phyloP scores from a whole-genome alignment of 768 basidiomycete species.

The Gloeopeniophorella convolvens region DNA sequence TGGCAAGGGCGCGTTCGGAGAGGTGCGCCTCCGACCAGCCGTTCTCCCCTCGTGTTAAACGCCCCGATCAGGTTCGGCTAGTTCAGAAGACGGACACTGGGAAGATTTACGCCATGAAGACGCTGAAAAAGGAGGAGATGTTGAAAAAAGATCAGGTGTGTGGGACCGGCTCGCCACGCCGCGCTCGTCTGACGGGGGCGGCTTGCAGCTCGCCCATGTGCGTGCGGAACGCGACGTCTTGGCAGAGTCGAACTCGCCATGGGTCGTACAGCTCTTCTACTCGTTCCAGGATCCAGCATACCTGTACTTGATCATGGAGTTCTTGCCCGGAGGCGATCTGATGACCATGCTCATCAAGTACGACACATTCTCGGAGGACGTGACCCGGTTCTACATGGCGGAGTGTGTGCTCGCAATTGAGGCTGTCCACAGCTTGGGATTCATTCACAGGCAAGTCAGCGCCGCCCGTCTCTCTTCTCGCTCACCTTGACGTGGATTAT shows the following conservation, averaged over 20 bases:
- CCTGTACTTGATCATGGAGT: constrained; percentile 98
- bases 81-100: constrained; percentile 97
- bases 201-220: constrained; percentile 83
- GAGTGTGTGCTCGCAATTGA: constrained; percentile 97
- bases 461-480: constrained; percentile 3
- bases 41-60: neutral
- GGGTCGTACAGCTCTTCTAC: constrained; percentile 96
- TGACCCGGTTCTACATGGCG: constrained; percentile 98
- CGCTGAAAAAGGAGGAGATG: constrained; percentile 96
- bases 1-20: constrained; percentile 98
- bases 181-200: neutral
- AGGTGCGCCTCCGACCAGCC: constrained; percentile 44
- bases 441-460: constrained; percentile 82
- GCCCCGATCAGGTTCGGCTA: constrained; percentile 60
- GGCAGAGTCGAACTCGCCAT: constrained; percentile 89
- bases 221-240: constrained; percentile 96
- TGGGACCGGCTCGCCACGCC: neutral
- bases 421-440: constrained; percentile 93
- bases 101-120: constrained; percentile 99
- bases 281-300: constrained; percentile 95
- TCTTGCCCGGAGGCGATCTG: constrained; percentile 93
- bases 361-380: constrained; percentile 97
- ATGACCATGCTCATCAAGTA: constrained; percentile 99
- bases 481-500: constrained; percentile 4
- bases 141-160: constrained; percentile 95